Evolutionary conservation across 1,284 basidiomycete species (phyloP).

Genomic region (Rugosomyces carneus): DNA sequence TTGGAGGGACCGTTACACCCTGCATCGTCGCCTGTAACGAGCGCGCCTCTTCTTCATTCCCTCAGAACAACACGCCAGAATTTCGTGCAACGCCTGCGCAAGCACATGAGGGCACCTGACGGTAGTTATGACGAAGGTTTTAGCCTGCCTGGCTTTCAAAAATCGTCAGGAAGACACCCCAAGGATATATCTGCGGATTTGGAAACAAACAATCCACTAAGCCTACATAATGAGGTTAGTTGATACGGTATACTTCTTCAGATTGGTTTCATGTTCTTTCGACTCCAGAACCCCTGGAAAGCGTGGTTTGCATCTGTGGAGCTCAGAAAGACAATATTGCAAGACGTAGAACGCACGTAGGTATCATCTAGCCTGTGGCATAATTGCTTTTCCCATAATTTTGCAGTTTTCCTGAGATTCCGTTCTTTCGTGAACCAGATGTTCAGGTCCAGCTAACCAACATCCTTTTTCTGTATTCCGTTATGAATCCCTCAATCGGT

Average conservation of each 20-base stretch:
- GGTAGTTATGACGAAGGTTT: constrained; percentile 70
- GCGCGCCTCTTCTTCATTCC: constrained; percentile 38
- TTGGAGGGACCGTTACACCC: constrained; percentile 52
- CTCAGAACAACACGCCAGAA: constrained; percentile 43
- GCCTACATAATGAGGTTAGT: constrained; percentile 72
- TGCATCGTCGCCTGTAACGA: constrained; percentile 34
- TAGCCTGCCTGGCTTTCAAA: constrained; percentile 42
- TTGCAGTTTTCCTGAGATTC: constrained; percentile 81
- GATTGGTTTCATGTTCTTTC: not conserved
- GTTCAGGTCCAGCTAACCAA: constrained; percentile 80
- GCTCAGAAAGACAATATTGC: constrained; percentile 77
- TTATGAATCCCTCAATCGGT: constrained; percentile 72
- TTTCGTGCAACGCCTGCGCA: constrained; percentile 47
- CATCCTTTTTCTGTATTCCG: constrained; percentile 78
- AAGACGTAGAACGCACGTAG: constrained; percentile 91
- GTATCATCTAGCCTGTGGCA: constrained; percentile 21
- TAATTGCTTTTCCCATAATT: constrained; percentile 9
- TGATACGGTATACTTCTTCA: not conserved
- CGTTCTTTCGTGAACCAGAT: constrained; percentile 73
- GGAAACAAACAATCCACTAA: constrained; percentile 81
- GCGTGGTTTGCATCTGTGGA: constrained; percentile 88
- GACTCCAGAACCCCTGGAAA: constrained; percentile 80
- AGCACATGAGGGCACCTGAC: constrained; percentile 73
- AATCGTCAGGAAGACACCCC: constrained; percentile 30
- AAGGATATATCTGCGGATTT: constrained; percentile 36